These are phyloP conservation scores for Plasmodium knowlesi DNA, from an alignment of 169 alveolate genomes.

Conservation along the genomic window DNA sequence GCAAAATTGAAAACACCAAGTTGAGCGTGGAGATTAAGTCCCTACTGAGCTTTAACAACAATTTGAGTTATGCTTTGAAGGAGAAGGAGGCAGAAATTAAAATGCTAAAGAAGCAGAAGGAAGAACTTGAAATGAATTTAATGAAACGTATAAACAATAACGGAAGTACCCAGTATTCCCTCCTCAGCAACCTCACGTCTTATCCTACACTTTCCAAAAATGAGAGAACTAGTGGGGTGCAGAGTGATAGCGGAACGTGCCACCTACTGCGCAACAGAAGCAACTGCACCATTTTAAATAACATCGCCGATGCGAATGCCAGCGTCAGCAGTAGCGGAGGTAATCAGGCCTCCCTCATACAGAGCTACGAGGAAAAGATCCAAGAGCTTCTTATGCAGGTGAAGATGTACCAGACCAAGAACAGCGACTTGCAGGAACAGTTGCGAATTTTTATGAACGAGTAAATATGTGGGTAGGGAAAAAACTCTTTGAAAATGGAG, in stretches of 20 bases:
- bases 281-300: neutral
- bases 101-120: slow-evolving; percentile 61
- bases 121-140: slow-evolving; percentile 52
- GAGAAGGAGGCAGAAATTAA: slow-evolving; percentile 74
- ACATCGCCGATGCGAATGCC: neutral
- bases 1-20: slow-evolving; percentile 62
- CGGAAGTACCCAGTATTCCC: slow-evolving; percentile 3
- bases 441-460: slow-evolving; percentile 61
- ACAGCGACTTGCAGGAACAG: slow-evolving; percentile 71
- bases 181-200: neutral
- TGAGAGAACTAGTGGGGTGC: neutral
- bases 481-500: neutral
- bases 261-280: neutral
- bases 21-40: slow-evolving; percentile 61
- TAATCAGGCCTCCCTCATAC: neutral
- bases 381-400: slow-evolving; percentile 36
- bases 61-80: slow-evolving; percentile 57
- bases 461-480: neutral
- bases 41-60: slow-evolving; percentile 57
- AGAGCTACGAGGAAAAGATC: slow-evolving; percentile 57
- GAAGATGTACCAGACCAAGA: slow-evolving; percentile 63
- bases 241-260: neutral
- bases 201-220: neutral
- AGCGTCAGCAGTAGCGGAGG: neutral
- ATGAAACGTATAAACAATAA: slow-evolving; percentile 35